phyloP scores from a whole-genome alignment of 306 rosid genomes.

The Ziziphus jujuba region DNA sequence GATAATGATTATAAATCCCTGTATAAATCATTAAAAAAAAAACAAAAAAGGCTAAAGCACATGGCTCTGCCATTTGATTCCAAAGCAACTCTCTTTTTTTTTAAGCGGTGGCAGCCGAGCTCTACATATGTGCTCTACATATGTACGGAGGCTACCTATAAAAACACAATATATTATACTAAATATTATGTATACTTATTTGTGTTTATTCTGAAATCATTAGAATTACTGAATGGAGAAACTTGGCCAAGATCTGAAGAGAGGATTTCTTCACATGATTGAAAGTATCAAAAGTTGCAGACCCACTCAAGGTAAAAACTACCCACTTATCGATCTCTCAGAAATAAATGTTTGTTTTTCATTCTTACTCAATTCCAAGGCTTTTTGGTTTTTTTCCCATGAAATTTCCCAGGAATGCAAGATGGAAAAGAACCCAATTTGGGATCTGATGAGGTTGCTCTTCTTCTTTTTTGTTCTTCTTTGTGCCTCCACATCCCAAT shows the following conservation, averaged over 20 bases:
- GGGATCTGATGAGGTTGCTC: slow-evolving; percentile 14
- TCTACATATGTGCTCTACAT: too few species aligned
- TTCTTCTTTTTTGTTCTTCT: neutral
- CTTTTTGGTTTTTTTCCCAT: too few species aligned
- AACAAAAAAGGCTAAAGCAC: too few species aligned
- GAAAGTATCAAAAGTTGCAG: slow-evolving; percentile 13
- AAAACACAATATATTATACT: too few species aligned
- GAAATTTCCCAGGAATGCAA: neutral
- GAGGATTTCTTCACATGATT: slow-evolving; percentile 14
- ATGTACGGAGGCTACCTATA: too few species aligned
- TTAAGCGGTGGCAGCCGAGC: too few species aligned
- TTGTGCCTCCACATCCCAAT: neutral
- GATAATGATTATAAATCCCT: too few species aligned
- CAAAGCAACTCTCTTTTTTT: too few species aligned
- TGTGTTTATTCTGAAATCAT: neutral
- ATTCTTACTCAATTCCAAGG: neutral
- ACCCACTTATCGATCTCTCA: neutral
- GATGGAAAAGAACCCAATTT: slow-evolving; percentile 18
- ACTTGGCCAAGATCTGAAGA: slow-evolving; percentile 19
- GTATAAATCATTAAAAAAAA: too few species aligned
- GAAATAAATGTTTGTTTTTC: neutral
- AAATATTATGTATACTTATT: neutral
- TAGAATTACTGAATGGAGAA: slow-evolving; percentile 10
- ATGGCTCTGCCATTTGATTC: too few species aligned
- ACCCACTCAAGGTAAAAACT: slow-evolving; percentile 10